These are phyloP conservation scores for Paragyromitra xinjiangensis DNA, from an alignment of 495 filamentous ascomycete genomes.

Conservation along the genomic window DNA sequence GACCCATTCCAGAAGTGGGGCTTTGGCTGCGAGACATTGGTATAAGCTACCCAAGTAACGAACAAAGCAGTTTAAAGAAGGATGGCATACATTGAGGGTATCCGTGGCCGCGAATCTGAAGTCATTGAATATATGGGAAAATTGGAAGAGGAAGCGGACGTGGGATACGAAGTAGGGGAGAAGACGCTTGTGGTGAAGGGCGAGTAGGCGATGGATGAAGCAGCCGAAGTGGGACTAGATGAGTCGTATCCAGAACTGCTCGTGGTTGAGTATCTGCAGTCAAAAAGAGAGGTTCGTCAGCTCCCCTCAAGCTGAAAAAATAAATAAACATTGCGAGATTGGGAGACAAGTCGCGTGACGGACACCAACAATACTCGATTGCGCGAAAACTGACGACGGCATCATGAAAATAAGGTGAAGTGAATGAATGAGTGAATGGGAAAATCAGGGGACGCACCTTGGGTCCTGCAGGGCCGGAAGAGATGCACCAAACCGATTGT, in stretches of 20 bases:
- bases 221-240: conserved; percentile 56
- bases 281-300: conserved; percentile 43
- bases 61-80: conserved; percentile 43
- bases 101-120: conserved; percentile 54
- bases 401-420: conserved; percentile 37
- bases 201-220: conserved; percentile 55
- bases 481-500: conserved; percentile 56
- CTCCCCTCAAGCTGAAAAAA: conserved; percentile 41
- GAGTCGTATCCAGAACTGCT: conserved; percentile 57
- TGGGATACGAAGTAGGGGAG: conserved; percentile 55
- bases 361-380: conserved; percentile 50
- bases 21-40: conserved; percentile 56
- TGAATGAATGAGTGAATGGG: conserved; percentile 18
- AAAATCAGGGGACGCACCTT: conserved; percentile 51
- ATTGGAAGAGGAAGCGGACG: conserved; percentile 46
- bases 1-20: conserved; percentile 56
- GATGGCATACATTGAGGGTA: conserved; percentile 57
- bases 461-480: conserved; percentile 57
- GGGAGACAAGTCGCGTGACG: conserved; percentile 54
- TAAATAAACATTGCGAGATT: conserved; percentile 50
- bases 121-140: conserved; percentile 52
- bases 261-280: conserved; percentile 54
- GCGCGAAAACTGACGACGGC: conserved; percentile 42
- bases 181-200: conserved; percentile 53
- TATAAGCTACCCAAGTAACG: conserved; percentile 51